A percentile compares a stretch with the other conserved stretches of the same genome.
Conservation (phyloP, 139 green algal genomes). For the Deuterostichococcus epilithicus region DNA sequence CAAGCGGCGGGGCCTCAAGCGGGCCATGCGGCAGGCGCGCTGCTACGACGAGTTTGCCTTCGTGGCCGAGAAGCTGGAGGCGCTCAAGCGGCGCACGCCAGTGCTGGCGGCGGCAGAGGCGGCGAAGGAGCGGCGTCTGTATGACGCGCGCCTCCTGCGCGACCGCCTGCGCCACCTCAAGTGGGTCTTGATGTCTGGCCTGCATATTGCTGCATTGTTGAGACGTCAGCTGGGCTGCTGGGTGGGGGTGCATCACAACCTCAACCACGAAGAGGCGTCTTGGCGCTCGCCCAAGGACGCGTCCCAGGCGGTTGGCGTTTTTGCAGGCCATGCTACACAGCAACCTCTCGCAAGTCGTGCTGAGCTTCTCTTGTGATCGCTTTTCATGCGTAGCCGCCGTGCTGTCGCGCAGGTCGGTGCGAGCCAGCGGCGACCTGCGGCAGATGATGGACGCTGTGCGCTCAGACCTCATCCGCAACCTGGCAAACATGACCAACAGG, state of each 20-base stretch:
- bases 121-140: slow-evolving; percentile 50
- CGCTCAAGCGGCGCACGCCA: slow-evolving; percentile 36
- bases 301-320: too few species aligned
- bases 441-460: slow-evolving; percentile 88
- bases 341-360: slow-evolving; percentile 14
- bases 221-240: too few species aligned
- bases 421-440: slow-evolving; percentile 45
- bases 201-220: too few species aligned
- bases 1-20: slow-evolving; percentile 1
- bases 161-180: slow-evolving; percentile 53
- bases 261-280: too few species aligned
- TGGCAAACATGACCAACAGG: slow-evolving; percentile 89
- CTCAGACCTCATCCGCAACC: slow-evolving; percentile 90
- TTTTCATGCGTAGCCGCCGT: not conserved
- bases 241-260: too few species aligned
- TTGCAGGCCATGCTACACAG: too few species aligned
- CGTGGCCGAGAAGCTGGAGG: slow-evolving; percentile 52
- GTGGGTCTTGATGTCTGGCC: not conserved
- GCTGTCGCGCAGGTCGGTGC: slow-evolving; percentile 23
- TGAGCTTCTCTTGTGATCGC: slow-evolving; percentile 1
- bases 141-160: slow-evolving; percentile 82
- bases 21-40: slow-evolving; percentile 12
- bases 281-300: too few species aligned
- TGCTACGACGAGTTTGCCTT: slow-evolving; percentile 65
- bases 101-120: slow-evolving; percentile 14